Evolutionary conservation across 768 basidiomycete species (phyloP), one percentile per base, ranked within the genome.

Genomic region (Boletus bicolor): DNA sequence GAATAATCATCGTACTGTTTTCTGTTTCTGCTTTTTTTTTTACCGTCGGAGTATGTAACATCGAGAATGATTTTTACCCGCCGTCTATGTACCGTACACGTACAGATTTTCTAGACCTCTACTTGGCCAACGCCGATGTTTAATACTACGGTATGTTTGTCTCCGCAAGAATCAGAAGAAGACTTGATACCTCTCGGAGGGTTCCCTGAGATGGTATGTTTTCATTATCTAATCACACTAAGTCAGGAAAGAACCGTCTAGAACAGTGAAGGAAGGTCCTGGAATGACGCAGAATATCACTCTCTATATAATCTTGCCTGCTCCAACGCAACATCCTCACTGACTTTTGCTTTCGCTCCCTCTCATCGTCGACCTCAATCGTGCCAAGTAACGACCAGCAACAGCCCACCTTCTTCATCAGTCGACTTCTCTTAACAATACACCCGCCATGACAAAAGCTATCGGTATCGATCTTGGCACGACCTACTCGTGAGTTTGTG

Each of bases 401-500:
- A 15, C 15, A 17, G n/a, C 57, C 56, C 28, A 64, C 44, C 34
- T 30, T 56, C 56, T 26, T 46, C 54, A 12, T 45, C 59, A 57
- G 56, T 41, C 42, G 15, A 28, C 54, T 46, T 45, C 54, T 48
- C 41, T 42, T 37, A 37, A 59, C 46, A 53, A 51, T 17, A 51
- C 48, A 10, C 14, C 52, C 57, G 60, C 55, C 64, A 83, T 84
- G 82, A 74, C 84, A 70, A 93, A 93, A 84, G 90, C 90, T 62
- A 83, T 93, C 71, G 90, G 90, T 74, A 93, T 93, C 70, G 90
- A 93, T 82, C 81, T 92, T 64, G 89, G 89, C 66, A 96, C 94
- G 59, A 97, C 94, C 50, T 92, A 92, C 81, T 92, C 90, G 89
- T 91, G 71, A 62, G 88, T 81, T 11, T 19, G 17, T 28, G 34